Conservation (phyloP, 352 stramenopile species). For the Phytophthora pseudosyringae region DNA sequence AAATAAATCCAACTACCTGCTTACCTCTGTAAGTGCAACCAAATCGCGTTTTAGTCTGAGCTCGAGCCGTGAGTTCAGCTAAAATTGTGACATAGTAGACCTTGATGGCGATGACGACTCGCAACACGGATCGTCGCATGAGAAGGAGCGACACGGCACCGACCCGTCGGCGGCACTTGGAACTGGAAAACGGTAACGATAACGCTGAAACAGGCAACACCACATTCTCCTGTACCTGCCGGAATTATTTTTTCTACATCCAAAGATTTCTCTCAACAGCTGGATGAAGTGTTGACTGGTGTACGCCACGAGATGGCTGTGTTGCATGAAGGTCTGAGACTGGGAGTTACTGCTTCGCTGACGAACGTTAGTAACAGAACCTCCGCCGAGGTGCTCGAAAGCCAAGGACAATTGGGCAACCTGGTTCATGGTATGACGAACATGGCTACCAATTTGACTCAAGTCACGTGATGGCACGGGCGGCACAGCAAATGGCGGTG, state of each 20-base stretch:
- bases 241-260: too few species aligned
- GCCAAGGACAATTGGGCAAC: conserved; percentile 5
- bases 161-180: background rate
- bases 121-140: background rate
- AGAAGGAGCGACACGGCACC: background rate
- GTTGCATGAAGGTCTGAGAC: background rate
- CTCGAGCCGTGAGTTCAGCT: background rate
- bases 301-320: background rate
- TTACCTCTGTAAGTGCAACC: background rate
- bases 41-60: background rate
- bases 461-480: too few species aligned
- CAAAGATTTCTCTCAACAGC: too few species aligned
- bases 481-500: background rate
- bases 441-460: too few species aligned
- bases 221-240: too few species aligned
- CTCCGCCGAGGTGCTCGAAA: conserved; percentile 2
- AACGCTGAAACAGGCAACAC: too few species aligned
- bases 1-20: background rate
- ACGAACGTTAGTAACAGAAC: background rate
- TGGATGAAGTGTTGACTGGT: background rate
- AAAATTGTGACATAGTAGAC: background rate
- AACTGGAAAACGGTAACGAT: background rate
- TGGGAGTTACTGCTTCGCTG: conserved; percentile 7
- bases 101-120: background rate
- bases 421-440: too few species aligned